phyloP scores from a whole-genome alignment of 1,284 basidiomycete genomes.

The Trichosporon sp. region DNA sequence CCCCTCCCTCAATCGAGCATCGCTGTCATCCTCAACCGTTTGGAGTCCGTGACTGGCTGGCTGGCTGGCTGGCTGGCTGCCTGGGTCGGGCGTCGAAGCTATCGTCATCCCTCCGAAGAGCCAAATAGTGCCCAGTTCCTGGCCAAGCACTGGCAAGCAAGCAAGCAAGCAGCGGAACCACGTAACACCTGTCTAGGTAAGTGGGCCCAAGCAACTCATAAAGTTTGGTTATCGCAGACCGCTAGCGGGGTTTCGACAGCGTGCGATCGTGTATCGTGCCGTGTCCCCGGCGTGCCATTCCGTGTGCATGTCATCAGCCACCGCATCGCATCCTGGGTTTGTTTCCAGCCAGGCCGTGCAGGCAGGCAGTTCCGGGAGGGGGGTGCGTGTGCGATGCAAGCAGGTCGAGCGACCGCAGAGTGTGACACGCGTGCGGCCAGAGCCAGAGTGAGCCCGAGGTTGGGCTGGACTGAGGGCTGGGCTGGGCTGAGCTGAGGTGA shows the following conservation, averaged over 20 bases:
- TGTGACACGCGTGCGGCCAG: too few species aligned
- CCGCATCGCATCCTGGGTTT: background rate
- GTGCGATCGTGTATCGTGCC: background rate
- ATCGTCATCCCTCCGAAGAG: slow-evolving; percentile 2
- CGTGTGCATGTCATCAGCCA: slow-evolving; percentile 1
- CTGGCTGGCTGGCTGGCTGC: too few species aligned
- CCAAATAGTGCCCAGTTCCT: slow-evolving; percentile 3
- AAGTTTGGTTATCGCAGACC: slow-evolving; percentile 3
- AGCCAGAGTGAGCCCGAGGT: too few species aligned
- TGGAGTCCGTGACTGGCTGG: background rate
- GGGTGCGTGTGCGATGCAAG: too few species aligned
- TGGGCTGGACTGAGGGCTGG: too few species aligned
- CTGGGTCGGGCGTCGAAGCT: background rate
- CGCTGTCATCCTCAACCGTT: background rate
- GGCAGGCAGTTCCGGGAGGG: too few species aligned
- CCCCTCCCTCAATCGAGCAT: background rate
- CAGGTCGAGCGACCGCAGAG: too few species aligned
- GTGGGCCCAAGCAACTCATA: background rate
- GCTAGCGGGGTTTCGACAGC: background rate
- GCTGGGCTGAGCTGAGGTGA: too few species aligned
- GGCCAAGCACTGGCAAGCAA: background rate
- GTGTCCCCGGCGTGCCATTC: background rate
- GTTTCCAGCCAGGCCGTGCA: too few species aligned
- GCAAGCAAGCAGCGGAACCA: background rate
- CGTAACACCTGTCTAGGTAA: background rate